Conservation (phyloP, 345 rosid species). For the Nasturtium officinale region DNA sequence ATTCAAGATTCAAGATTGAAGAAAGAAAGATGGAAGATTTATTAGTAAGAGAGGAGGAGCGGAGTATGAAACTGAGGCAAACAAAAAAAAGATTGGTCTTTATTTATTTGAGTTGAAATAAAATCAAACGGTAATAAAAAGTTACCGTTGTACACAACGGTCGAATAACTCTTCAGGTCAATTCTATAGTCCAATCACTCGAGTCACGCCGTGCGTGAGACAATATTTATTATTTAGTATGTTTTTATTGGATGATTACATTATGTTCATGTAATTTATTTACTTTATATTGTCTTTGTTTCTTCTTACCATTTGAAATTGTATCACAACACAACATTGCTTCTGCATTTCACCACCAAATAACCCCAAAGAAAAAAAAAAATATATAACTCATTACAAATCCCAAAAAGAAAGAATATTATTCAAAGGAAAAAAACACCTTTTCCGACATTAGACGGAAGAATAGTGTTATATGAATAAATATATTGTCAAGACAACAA, state of each 20-base stretch:
- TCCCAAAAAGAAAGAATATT: not conserved
- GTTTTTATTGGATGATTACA: too few species aligned
- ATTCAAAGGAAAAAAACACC: not conserved
- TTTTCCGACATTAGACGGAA: slow-evolving; percentile 38
- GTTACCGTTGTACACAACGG: not conserved
- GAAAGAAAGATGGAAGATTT: too few species aligned
- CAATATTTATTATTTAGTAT: too few species aligned
- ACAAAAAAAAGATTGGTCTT: not conserved
- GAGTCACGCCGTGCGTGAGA: too few species aligned
- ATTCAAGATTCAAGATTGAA: too few species aligned
- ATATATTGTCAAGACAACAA: not conserved
- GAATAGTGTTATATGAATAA: not conserved
- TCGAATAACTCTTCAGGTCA: not conserved
- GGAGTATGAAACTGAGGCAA: not conserved
- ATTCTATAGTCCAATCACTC: too few species aligned
- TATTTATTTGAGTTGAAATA: not conserved
- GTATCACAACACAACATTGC: slow-evolving; percentile 65
- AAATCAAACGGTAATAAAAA: too few species aligned
- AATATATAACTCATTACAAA: not conserved
- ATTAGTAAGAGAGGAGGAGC: not conserved
- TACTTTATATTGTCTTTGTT: too few species aligned
- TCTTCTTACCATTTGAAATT: too few species aligned
- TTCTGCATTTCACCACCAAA: slow-evolving; percentile 37
- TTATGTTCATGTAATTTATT: too few species aligned
- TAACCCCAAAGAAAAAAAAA: not conserved